phyloP scores from a whole-genome alignment of 1,284 basidiomycete species.

The Termitomyces sp. region DNA sequence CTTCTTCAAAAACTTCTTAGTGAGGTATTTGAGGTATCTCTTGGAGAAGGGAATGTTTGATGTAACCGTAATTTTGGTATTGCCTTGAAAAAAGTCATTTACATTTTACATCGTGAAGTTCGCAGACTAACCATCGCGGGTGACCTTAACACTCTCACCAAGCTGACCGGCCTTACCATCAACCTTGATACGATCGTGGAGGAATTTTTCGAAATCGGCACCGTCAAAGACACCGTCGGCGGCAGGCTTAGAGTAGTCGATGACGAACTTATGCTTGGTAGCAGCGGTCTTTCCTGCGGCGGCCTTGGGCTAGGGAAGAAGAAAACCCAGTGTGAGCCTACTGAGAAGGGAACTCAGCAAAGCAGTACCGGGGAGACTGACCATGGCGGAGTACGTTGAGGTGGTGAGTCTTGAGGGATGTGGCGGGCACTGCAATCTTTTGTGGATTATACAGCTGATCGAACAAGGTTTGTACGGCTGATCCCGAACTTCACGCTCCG shows the following conservation, averaged over 20 bases:
- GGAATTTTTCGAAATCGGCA: conserved; percentile 75
- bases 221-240: conserved; percentile 89
- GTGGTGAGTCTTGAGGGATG: conserved; percentile 22
- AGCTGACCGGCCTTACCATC: conserved; percentile 78
- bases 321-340: conserved; percentile 64
- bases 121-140: conserved; percentile 65
- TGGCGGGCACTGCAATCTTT: conserved; percentile 2
- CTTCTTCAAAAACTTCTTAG: conserved; percentile 96
- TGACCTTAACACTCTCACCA: conserved; percentile 79
- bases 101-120: neutral
- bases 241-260: conserved; percentile 94
- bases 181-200: conserved; percentile 93
- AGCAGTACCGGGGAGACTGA: conserved; percentile 63
- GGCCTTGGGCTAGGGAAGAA: conserved; percentile 57
- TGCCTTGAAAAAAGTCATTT: conserved; percentile 35
- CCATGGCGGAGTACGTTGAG: conserved; percentile 44
- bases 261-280: conserved; percentile 86
- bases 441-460: conserved; percentile 37
- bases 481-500: conserved; percentile 11
- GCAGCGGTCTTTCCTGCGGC: conserved; percentile 64
- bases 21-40: conserved; percentile 90
- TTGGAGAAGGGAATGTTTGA: conserved; percentile 87
- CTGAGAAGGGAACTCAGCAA: conserved; percentile 91
- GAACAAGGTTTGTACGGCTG: conserved; percentile 27
- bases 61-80: conserved; percentile 75